A percentile compares a stretch with the other conserved stretches of the same genome.
Evolutionary conservation across 495 filamentous ascomycete genomes (phyloP).

Genomic region (Neurospora sp.): DNA sequence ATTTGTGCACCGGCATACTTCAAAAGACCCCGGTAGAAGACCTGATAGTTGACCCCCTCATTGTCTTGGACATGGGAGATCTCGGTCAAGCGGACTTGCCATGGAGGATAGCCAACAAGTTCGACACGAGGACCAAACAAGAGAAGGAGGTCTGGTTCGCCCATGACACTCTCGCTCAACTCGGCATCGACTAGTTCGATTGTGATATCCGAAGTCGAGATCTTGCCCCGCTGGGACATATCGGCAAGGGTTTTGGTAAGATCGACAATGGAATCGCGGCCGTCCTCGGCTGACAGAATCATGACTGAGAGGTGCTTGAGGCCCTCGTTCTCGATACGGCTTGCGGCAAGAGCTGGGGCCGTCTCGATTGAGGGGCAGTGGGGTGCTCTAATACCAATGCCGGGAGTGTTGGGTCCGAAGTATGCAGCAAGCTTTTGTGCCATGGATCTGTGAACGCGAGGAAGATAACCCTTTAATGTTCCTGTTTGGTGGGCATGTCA

Average conservation of each 20-base stretch:
- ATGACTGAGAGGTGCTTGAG: conserved; percentile 57
- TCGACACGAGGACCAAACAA: conserved; percentile 73
- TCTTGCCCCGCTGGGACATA: conserved; percentile 84
- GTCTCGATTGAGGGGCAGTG: conserved; percentile 51
- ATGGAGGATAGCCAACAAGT: conserved; percentile 87
- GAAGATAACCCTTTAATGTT: conserved; percentile 73
- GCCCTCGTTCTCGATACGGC: conserved; percentile 9
- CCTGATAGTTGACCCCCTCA: conserved; percentile 78
- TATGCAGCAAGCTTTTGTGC: conserved; percentile 67
- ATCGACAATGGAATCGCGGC: conserved; percentile 86
- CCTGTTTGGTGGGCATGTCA: conserved; percentile 38
- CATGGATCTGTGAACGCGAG: conserved; percentile 62
- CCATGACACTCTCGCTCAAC: conserved; percentile 56
- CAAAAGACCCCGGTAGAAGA: conserved; percentile 75
- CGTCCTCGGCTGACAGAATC: conserved; percentile 81
- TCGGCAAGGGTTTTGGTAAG: conserved; percentile 89
- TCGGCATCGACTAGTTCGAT: conserved; percentile 85
- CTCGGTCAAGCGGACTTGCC: conserved; percentile 90
- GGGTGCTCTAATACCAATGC: conserved; percentile 64
- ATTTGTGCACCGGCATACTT: conserved; percentile 82
- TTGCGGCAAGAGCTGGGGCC: conserved; percentile 16
- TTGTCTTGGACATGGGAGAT: conserved; percentile 72
- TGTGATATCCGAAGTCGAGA: conserved; percentile 68
- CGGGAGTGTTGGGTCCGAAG: conserved; percentile 60
- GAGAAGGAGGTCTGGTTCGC: conserved; percentile 81